A percentile compares a stretch with the other conserved stretches of the same genome.
phyloP scores from a whole-genome alignment of 768 basidiomycete species.

The Rhodotorula diobovata region DNA sequence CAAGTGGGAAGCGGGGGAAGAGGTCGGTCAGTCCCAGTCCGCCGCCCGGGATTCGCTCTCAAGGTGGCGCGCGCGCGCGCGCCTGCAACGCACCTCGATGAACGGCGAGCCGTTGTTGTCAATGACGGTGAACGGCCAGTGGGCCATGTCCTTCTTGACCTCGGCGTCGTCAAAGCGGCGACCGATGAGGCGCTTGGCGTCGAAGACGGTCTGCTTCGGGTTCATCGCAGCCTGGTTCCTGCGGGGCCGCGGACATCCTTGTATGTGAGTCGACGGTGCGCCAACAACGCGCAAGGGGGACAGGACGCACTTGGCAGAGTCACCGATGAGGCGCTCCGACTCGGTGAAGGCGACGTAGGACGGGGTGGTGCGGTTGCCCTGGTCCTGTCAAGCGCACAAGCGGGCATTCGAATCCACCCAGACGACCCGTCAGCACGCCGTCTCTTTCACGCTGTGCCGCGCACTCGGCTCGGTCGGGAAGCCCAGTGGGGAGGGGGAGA shows the following conservation, averaged over 20 bases:
- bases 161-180: constrained; percentile 93
- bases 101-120: constrained; percentile 95
- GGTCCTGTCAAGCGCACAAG: constrained; percentile 64
- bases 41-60: no score
- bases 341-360: constrained; percentile 97
- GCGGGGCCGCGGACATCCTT: background rate
- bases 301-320: constrained; percentile 73
- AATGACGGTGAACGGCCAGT: constrained; percentile 92
- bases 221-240: constrained; percentile 98
- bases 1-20: background rate
- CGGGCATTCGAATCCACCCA: background rate
- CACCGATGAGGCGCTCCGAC: constrained; percentile 90
- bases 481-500: no score
- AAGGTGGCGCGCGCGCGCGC: no score
- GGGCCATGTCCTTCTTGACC: constrained; percentile 86
- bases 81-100: constrained; percentile 54
- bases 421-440: background rate
- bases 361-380: constrained; percentile 98
- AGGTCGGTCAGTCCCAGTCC: background rate
- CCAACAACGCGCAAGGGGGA: background rate
- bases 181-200: constrained; percentile 98
- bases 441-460: no score
- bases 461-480: background rate
- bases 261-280: background rate
- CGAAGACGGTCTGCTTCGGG: constrained; percentile 97